Base-by-base conservation (phyloP, 352 stramenopile genomes). In the Nothophytophthora sp. region DNA sequence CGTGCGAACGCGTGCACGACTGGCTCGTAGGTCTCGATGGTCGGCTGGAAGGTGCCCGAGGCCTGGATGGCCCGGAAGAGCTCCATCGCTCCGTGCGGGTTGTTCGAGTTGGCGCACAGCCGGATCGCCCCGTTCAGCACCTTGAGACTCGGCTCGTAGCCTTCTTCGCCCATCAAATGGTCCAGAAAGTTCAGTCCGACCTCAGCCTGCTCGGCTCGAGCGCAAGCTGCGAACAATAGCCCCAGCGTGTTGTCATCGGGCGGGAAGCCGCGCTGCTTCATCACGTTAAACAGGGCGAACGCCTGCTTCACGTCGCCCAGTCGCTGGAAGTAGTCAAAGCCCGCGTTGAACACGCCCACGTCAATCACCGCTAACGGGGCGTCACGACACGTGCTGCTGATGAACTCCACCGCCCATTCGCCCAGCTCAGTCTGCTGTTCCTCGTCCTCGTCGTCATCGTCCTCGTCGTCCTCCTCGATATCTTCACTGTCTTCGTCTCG, bases 181-280 rank as follows among this genome's bases (percentile, higher is more conserved):
- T 90, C 66, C 40, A 92, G 44, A 27, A 92, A 88, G 2, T 69
- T 67, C 29, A 86, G 42, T 5, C 81, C 81, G 1, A 86, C 55
- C 8, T 81, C 66, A 38, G 67, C 62, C 19, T 88, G 53, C 13
- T 81, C 62, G 0, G 68, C 47, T 7, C 48, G 66, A 19, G 65
- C 71, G 32, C 75, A 88, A 5, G 67, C 73, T 13, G 65, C 67
- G 40, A 92, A 90, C 29, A 92, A 50, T 2, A 90, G 52, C 3
- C 67, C 60, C n/a, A 89, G 51, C 18, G 75, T 86, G 16, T 70
- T 56, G 15, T 81, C 51, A 24, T 81, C 73, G 2, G 68, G 64
- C 19, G 60, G 10, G 42, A 88, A 63, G 0, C 55, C 61, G 9
- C 75, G 60, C 13, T 46, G 55, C 13, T 67, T 60, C 77, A 92